These are phyloP conservation scores for Hibiscus trionum DNA, from an alignment of 345 rosid species.

Conservation along the genomic window DNA sequence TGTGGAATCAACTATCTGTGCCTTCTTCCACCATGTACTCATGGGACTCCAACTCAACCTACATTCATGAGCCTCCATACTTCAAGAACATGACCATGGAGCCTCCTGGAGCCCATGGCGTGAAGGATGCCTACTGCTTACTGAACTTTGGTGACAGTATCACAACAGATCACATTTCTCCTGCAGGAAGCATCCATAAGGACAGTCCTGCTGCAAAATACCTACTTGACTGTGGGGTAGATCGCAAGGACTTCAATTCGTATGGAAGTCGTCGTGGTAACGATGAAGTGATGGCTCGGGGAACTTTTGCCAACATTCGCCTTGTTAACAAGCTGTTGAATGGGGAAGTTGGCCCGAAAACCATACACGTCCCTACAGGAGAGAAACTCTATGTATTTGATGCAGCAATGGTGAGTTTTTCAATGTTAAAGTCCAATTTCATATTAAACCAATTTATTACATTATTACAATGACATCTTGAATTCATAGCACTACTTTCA, in stretches of 20 bases:
- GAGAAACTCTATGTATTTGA: no score
- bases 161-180: constrained; percentile 98
- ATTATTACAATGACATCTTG: background rate
- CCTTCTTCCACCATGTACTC: constrained; percentile 51
- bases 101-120: constrained; percentile 89
- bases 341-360: constrained; percentile 66
- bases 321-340: constrained; percentile 92
- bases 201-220: constrained; percentile 93
- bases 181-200: constrained; percentile 94
- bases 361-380: no score
- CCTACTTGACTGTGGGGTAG: constrained; percentile 71
- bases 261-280: constrained; percentile 99
- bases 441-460: background rate
- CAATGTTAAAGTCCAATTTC: no score
- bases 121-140: constrained; percentile 92
- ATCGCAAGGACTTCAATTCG: constrained; percentile 81
- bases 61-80: constrained; percentile 97
- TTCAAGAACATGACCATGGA: constrained; percentile 87
- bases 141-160: constrained; percentile 95
- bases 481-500: background rate
- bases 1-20: constrained; percentile 82
- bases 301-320: constrained; percentile 95
- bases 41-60: constrained; percentile 90
- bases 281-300: constrained; percentile 97
- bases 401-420: no score